Base-by-base conservation (phyloP, 176 grass and related monocot species). In the Triticum dicoccoides region DNA sequence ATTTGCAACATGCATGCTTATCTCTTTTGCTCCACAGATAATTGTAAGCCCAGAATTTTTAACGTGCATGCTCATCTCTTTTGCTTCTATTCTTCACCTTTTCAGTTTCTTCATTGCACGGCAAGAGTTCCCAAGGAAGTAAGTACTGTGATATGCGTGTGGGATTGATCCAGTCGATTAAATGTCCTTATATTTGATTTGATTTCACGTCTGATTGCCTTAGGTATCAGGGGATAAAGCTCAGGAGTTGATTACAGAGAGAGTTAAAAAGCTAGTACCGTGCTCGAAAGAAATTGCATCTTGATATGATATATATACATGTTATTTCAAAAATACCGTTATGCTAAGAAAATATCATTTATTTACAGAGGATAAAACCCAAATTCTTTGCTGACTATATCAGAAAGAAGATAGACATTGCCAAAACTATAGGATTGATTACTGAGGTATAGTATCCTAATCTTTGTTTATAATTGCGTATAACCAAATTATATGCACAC, bases 101-200 rank as follows among this genome's bases (percentile, higher is more conserved):
- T 85, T 77, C 73, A 85, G 73, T 86, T 86, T 34, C 25, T 24
- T 14, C 32, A 3, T 35, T 86, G 77, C 84, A 86, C 27, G 71
- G 25, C 39, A 80, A 37, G 66, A 21, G 39, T 86, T 62, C 5
- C 84, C 21, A 21, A 23, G 1, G 77, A 86, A 61, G 84, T 80
- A 85, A 85, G 73, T 78, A 38, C 11, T 85, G 9, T 85, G 20
- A 25, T 65, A 13, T 76, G 20, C 47, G 7, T 66, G 7, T 52
- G 47, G 39, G 44, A 52, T 68, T 14, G 13, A 38, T 85, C 3
- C 12, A 27, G 12, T 14, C 8, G 44, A 14, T 49, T 54, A 77
- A 78, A 20, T 56, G 14, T 68, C 2, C 38, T 77, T 54, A 47
- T 51, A 27, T 35, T 77, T 77, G 9, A 77, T 39, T 24, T 47